Evolutionary conservation across 208 protist genomes (phyloP).

Genomic region (Novymonas esmeraldas): DNA sequence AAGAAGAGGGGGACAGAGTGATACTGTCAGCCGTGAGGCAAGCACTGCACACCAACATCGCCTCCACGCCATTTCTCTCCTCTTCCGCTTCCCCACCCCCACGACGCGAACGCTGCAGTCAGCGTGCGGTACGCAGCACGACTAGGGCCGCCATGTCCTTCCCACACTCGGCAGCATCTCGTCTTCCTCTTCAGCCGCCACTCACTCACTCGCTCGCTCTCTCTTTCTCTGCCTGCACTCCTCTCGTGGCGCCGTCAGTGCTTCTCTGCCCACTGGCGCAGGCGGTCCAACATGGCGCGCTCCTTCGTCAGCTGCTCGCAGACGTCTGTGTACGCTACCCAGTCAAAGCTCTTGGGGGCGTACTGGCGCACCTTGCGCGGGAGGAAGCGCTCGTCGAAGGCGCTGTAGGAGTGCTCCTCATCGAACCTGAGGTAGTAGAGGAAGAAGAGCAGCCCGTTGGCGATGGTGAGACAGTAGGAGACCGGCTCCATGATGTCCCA

Average conservation of each 20-base stretch:
- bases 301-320: conserved; percentile 50
- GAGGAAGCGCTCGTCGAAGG: conserved; percentile 58
- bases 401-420: conserved; percentile 54
- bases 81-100: too few relatives aligned
- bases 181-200: background rate
- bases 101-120: too few relatives aligned
- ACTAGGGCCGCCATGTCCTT: too few relatives aligned
- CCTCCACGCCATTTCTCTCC: too few relatives aligned
- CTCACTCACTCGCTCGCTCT: too few relatives aligned
- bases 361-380: conserved; percentile 58
- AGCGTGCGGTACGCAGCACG: too few relatives aligned
- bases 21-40: background rate
- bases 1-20: background rate
- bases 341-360: conserved; percentile 75
- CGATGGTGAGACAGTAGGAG: conserved; percentile 72
- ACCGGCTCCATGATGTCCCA: conserved; percentile 94
- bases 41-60: background rate
- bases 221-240: background rate
- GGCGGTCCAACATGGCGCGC: conserved; percentile 31
- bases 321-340: conserved; percentile 54
- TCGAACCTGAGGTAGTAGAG: conserved; percentile 62
- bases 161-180: too few relatives aligned
- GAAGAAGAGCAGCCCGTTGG: conserved; percentile 71
- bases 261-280: conserved; percentile 48
- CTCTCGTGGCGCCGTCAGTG: conserved; percentile 25